Base-by-base conservation (phyloP, 192 early-diverging fungal species). In the Gryganskiella cystojenkinii region DNA sequence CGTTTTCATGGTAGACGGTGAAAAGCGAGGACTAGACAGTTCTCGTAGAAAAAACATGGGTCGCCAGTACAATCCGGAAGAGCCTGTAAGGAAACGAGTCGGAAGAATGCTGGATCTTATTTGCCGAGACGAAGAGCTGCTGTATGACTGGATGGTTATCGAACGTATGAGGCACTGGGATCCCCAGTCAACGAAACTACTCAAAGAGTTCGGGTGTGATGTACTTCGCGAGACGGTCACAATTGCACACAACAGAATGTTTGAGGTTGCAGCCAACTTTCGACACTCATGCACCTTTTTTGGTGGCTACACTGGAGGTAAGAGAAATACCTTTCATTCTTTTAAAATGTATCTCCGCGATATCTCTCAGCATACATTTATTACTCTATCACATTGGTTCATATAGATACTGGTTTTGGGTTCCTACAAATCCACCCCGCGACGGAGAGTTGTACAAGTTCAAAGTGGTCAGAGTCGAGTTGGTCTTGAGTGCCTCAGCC, bases 1-100 rank as follows among this genome's bases (percentile, higher is more conserved):
- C 53, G 31, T 55, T 30, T 55, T 55, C 10, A 55, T 55, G 53
- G 53, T 55, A 2, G 53, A 55, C 10, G 53, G 53, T 31, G 53
- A 55, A 30, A 55, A 55, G 53, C 53, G 53, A 13, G 53, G 53
- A 9, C 28, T 55, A 30, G 53, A 55, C 15, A 55, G 30, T 30
- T 55, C 53, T 55, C 53, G 53, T 4, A 55, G 53, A 30, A 55
- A 30, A 55, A 55, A 55, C 15, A 55, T 55, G 53, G 53, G 53
- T 5, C 53, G 53, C 3, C 53, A 55, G 9, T 55, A 31, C 28
- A 55, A 55, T 30, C 28, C 30, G 10, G 53, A 55, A 30, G 53
- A 55, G n/a, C 30, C 53, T 34, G 53, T 17, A 31, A 24, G 53
- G 5, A 55, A 17, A 4, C 53, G 53, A 2, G 27, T 24, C 30